Evolutionary conservation across 2,329 filamentous ascomycete species (phyloP), one percentile per base, ranked within the genome.

Genomic region (Zymoseptoria tritici): DNA sequence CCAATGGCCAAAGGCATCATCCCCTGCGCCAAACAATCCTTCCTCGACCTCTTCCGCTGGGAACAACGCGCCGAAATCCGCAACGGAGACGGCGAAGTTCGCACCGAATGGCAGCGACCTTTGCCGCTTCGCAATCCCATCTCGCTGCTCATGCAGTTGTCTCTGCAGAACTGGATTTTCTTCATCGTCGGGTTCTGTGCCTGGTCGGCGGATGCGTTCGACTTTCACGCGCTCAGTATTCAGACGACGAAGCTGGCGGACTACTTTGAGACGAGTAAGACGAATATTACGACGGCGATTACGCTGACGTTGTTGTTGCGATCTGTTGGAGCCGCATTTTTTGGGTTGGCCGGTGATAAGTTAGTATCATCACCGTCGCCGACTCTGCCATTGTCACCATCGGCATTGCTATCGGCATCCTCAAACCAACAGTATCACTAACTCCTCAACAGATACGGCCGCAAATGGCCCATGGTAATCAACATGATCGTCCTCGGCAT

Each of bases 141-240:
- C 74, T 83, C 79, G 46, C 79, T 93, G 29, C 78, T 91, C 62
- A 80, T 79, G 26, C 81, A 86, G 74, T 80, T 94, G 16, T 81
- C 79, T 2, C 77, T 78, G 22, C 83, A 80, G 61, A 85, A 88
- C 70, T 93, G 89, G 89, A 70, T 89, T 16, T 91, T 89, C 77
- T 79, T 93, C 76, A 64, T 88, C 49, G 86, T 91, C 9, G 89
- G 88, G 2, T 85, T 92, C 70, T 74, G 81, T 36, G 86, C 88
- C 16, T 93, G 90, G 90, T 88, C 84, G 1, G 89, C 88, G 59
- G 90, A 93, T 72, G 89, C 89, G 3, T 93, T 92, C 72, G 89
- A 91, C 74, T 93, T 92, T 71, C 88, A 91, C 74, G 87, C 89
- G 24, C 80, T 93, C 8, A 89, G 86, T 4, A 89, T 93, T 64